Evolutionary conservation across 1,284 basidiomycete genomes (phyloP).

Genomic region (Melampsora larici-populina): DNA sequence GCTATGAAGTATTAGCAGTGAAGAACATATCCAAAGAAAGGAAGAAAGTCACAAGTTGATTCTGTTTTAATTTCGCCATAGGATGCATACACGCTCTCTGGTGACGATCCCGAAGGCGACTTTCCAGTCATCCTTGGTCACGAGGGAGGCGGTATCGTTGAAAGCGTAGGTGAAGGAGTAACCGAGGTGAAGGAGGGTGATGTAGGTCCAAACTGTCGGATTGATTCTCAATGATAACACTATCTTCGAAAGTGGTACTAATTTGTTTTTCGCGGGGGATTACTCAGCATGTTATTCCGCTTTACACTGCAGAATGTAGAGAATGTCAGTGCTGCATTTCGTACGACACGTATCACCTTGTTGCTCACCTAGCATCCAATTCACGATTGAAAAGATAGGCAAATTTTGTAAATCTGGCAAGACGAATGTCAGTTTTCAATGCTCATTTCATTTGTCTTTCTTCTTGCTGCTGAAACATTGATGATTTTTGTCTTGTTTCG

Average conservation of each 20-base stretch:
- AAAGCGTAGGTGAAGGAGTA: conserved; percentile 90
- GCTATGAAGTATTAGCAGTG: not conserved
- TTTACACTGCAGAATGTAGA: conserved; percentile 66
- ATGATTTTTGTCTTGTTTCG: not conserved
- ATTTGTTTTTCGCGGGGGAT: conserved; percentile 74
- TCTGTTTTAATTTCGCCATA: conserved; percentile 41
- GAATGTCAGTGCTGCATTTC: conserved; percentile 67
- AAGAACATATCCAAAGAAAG: not conserved
- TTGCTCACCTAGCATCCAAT: not conserved
- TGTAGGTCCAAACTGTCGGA: conserved; percentile 26
- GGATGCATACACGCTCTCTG: conserved; percentile 93
- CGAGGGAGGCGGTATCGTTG: conserved; percentile 61
- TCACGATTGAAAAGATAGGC: conserved; percentile 47
- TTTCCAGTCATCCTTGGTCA: conserved; percentile 84
- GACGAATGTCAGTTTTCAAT: conserved; percentile 70
- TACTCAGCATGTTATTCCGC: conserved; percentile 58
- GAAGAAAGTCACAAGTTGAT: conserved; percentile 24
- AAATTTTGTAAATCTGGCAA: conserved; percentile 95
- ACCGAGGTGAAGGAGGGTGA: conserved; percentile 71
- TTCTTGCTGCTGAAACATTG: conserved; percentile 47
- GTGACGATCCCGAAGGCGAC: conserved; percentile 90
- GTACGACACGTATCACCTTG: not conserved
- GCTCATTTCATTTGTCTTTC: conserved; percentile 66
- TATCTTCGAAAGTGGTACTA: conserved; percentile 59
- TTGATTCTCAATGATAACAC: not conserved